These are phyloP conservation scores for Fusarium xylarioides DNA, from an alignment of 2,329 filamentous ascomycete genomes.

Conservation along the genomic window DNA sequence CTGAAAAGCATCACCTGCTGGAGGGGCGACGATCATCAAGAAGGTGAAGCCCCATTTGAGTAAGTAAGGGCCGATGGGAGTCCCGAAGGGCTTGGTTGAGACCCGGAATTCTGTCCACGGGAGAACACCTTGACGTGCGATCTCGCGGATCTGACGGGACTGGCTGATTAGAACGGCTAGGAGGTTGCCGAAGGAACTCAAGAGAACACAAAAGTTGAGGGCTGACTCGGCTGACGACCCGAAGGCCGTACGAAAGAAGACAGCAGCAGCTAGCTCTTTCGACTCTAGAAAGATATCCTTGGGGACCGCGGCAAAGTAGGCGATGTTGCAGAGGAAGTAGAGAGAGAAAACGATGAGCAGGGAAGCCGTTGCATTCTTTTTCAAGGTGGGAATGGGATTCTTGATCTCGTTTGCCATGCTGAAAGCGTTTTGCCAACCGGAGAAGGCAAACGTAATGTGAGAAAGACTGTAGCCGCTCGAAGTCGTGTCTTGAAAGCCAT, in stretches of 20 bases:
- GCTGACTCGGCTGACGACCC: slow-evolving; percentile 58
- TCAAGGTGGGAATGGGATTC: slow-evolving; percentile 65
- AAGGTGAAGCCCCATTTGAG: slow-evolving; percentile 66
- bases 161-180: slow-evolving; percentile 63
- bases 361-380: slow-evolving; percentile 59
- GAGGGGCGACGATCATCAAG: slow-evolving; percentile 68
- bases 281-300: slow-evolving; percentile 61
- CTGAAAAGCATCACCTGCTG: slow-evolving; percentile 69
- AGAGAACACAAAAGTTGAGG: slow-evolving; percentile 65
- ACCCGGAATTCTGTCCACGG: slow-evolving; percentile 69
- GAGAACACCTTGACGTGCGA: slow-evolving; percentile 68
- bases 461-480: slow-evolving; percentile 50
- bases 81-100: slow-evolving; percentile 70
- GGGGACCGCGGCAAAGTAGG: slow-evolving; percentile 66
- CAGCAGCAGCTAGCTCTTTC: slow-evolving; percentile 61
- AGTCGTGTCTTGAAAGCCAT: slow-evolving; percentile 49
- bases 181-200: slow-evolving; percentile 68
- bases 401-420: slow-evolving; percentile 70
- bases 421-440: slow-evolving; percentile 67
- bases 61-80: slow-evolving; percentile 66
- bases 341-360: slow-evolving; percentile 59
- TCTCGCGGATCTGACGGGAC: slow-evolving; percentile 67
- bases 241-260: slow-evolving; percentile 69
- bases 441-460: slow-evolving; percentile 65
- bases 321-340: slow-evolving; percentile 68